Conservation (phyloP, 2,329 filamentous ascomycete species). For the Diaporthe ilicicola region DNA sequence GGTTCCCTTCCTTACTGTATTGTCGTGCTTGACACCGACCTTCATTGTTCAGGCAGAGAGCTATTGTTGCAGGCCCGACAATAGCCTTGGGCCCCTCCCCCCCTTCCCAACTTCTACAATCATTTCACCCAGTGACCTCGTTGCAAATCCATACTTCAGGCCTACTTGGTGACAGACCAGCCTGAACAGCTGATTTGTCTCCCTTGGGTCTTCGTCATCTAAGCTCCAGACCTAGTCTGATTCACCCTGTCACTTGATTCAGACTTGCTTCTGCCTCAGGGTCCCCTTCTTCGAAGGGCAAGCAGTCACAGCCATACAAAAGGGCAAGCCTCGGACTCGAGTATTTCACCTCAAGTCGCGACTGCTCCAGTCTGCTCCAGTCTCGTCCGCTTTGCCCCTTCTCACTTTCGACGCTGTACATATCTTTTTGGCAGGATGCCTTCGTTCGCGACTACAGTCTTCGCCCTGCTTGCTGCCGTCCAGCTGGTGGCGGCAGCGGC, state of each 20-base stretch:
- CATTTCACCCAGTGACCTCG: conserved; percentile 36
- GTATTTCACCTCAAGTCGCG: background rate
- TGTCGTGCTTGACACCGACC: conserved; percentile 32
- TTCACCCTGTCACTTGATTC: background rate
- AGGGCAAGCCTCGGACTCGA: conserved; percentile 6
- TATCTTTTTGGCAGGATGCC: conserved; percentile 27
- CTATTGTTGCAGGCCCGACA: conserved; percentile 36
- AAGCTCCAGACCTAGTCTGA: background rate
- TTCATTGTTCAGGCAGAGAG: conserved; percentile 33
- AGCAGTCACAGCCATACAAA: background rate
- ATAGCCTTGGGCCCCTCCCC: too few species aligned
- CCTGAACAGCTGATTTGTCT: background rate
- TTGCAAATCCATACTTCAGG: background rate
- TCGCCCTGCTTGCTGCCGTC: conserved; percentile 33
- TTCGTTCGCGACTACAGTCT: conserved; percentile 36
- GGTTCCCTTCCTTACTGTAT: conserved; percentile 22
- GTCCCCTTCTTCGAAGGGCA: background rate
- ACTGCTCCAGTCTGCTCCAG: background rate
- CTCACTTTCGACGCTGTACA: background rate
- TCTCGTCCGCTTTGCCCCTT: background rate
- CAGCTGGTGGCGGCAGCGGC: conserved; percentile 41
- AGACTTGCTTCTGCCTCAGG: background rate
- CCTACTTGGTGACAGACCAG: background rate
- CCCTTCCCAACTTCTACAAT: conserved; percentile 16
- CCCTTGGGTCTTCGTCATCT: background rate